Evolutionary conservation across 495 filamentous ascomycete genomes (phyloP), one percentile per base, ranked within the genome.

Genomic region (Aspergillus nanangensis): DNA sequence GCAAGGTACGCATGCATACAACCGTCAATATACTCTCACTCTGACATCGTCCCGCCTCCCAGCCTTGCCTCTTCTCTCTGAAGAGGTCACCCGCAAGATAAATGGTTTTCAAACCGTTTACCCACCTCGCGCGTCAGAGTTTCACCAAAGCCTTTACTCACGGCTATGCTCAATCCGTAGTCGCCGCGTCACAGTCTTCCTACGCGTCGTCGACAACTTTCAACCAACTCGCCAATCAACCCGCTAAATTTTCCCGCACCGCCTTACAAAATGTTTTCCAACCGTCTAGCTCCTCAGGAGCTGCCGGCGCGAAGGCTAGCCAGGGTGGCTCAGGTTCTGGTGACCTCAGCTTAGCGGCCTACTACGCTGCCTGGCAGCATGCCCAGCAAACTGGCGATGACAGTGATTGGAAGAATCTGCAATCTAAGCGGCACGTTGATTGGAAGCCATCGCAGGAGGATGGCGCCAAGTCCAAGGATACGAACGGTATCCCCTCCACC

Each of bases 111-210:
- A 87, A 87, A 63, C 76, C 79, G 57, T 82, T 86, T 55, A 80
- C 90, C 74, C 87, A 90, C 70, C 84, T 97, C 79, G 88, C 94
- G 80, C 93, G 94, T 71, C 88, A 91, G 74, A 92, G 87, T 82
- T 85, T 96, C 62, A 80, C 87, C 55, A 97, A 97, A 78, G 86
- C 89, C 66, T 84, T 97, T 66, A 91, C 89, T 63, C 89, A 95
- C 79, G 92, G 91, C 70, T 96, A 95, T 77, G 88, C 90, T 65
- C 92, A 96, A 65, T 94, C 92, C 53, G 83, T 98, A 71, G 92
- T 97, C 67, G 93, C 93, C 52, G 91, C 88, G 45, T 88, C 90
- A 38, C 91, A 96, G 59, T 83, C 84, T n/a, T 79, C 87, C 65
- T 87, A 90, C 74, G 81, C 90, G 62, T 90, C 89, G 37, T 84